A percentile compares a stretch with the other conserved stretches of the same genome.
These are phyloP conservation scores for Sarcodon aspratus DNA, from an alignment of 768 basidiomycete species.

Conservation along the genomic window DNA sequence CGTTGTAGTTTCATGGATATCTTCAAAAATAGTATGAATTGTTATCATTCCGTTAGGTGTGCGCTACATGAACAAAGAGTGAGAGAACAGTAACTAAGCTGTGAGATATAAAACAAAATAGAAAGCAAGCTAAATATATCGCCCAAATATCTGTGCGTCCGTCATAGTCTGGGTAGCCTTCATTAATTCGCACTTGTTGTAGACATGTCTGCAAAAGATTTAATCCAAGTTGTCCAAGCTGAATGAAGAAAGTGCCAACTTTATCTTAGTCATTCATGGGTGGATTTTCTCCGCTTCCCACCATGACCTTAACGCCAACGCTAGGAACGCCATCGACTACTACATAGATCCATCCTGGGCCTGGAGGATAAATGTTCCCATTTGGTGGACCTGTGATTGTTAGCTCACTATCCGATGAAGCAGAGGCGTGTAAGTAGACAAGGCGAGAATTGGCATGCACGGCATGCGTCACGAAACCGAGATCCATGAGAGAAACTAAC, in stretches of 20 bases:
- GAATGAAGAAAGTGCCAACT: no score
- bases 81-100: background rate
- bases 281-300: slow-evolving; percentile 57
- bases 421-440: slow-evolving; percentile 45
- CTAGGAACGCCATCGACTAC: slow-evolving; percentile 59
- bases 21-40: slow-evolving; percentile 1
- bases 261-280: slow-evolving; percentile 31
- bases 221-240: no score
- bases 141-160: no score
- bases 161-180: no score
- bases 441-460: slow-evolving; percentile 69
- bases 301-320: slow-evolving; percentile 46
- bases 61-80: background rate
- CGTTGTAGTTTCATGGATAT: slow-evolving; percentile 32
- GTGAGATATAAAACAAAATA: no score
- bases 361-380: slow-evolving; percentile 62
- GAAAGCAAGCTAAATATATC: no score
- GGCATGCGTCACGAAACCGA: slow-evolving; percentile 73
- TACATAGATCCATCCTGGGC: slow-evolving; percentile 70
- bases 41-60: background rate
- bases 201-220: no score
- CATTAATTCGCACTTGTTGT: no score
- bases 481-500: slow-evolving; percentile 66
- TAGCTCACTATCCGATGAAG: slow-evolving; percentile 32
- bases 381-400: slow-evolving; percentile 55